phyloP scores from a whole-genome alignment of 2,329 filamentous ascomycete genomes.

The Calonectria multiphialidica region DNA sequence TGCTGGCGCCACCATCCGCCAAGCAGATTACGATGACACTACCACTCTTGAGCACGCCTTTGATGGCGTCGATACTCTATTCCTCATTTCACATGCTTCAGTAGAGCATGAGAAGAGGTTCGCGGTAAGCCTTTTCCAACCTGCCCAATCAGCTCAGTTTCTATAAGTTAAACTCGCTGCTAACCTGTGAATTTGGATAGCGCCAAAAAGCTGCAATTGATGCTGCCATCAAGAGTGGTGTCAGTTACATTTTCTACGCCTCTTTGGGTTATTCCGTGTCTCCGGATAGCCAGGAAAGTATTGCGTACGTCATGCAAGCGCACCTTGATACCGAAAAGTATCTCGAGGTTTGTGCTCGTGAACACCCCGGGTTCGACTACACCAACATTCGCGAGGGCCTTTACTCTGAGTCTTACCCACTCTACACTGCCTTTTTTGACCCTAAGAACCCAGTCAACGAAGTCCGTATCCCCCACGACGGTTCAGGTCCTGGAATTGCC shows the following conservation, averaged over 20 bases:
- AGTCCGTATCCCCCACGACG: neutral
- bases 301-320: neutral
- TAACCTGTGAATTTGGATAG: neutral
- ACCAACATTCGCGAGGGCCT: neutral
- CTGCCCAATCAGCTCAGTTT: neutral
- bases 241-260: neutral
- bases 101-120: neutral
- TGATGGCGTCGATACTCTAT: neutral
- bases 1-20: neutral
- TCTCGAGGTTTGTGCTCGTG: neutral
- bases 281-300: neutral
- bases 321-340: neutral
- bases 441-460: neutral
- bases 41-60: neutral
- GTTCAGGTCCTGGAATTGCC: neutral
- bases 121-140: neutral
- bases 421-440: neutral
- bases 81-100: neutral
- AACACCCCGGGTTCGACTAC: neutral
- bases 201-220: neutral
- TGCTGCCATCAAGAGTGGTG: neutral
- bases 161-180: neutral
- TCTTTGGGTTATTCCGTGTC: neutral
- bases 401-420: neutral
- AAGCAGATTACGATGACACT: neutral